Percentiles rank a stretch among this genome's conserved stretches.
These are phyloP conservation scores for Penicillium sp. DNA, from an alignment of 2,329 filamentous ascomycete species.

Conservation along the genomic window DNA sequence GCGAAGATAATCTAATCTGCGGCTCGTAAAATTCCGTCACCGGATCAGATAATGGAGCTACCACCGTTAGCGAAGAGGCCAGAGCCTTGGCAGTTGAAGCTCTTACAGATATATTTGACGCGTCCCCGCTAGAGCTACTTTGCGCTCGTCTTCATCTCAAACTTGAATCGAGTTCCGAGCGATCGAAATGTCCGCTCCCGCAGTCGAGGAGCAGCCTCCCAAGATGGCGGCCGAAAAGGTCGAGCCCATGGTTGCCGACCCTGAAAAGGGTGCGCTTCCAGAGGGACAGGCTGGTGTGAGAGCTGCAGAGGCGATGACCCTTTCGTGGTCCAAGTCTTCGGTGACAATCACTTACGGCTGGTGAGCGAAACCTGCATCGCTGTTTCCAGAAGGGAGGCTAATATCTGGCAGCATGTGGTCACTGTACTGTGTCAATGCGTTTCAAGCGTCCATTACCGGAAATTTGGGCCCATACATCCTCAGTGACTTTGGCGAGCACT, in stretches of 20 bases:
- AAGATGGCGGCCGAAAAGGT: background rate
- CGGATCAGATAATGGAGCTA: background rate
- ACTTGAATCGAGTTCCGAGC: background rate
- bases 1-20: background rate
- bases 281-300: conserved; percentile 38
- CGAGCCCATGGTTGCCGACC: background rate
- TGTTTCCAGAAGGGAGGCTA: background rate
- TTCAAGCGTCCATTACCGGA: conserved; percentile 39
- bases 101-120: background rate
- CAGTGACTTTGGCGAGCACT: conserved; percentile 57
- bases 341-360: conserved; percentile 28
- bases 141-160: background rate
- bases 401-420: conserved; percentile 41
- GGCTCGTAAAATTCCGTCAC: background rate
- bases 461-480: conserved; percentile 55
- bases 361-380: background rate
- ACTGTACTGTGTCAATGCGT: conserved; percentile 44
- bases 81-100: background rate
- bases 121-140: background rate
- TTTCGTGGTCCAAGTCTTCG: conserved; percentile 49
- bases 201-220: background rate
- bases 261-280: background rate
- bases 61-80: background rate
- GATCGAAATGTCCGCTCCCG: background rate
- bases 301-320: conserved; percentile 51